Conservation (phyloP, 768 basidiomycete species). For the Trametes cingulata region DNA sequence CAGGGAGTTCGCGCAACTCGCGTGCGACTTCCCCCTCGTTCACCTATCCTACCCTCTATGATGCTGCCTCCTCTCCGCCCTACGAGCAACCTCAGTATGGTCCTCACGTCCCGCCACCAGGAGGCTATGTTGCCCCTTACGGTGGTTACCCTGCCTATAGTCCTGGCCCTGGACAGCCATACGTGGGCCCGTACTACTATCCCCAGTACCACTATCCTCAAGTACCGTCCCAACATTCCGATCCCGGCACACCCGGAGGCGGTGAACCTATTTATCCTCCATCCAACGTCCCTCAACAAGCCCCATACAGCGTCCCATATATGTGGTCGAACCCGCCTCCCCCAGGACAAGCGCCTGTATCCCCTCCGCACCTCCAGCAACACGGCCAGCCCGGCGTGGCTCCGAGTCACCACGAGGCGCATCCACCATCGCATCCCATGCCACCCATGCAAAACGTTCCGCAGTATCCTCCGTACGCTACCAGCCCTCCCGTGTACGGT, state of each 20-base stretch:
- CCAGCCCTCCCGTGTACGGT: conserved; percentile 21
- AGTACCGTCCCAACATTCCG: conserved; percentile 42
- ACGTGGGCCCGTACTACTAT: conserved; percentile 53
- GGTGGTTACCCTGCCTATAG: conserved; percentile 31
- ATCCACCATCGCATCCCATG: conserved; percentile 35
- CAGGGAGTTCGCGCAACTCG: conserved; percentile 68
- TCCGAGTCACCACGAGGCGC: conserved; percentile 26
- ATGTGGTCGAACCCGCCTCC: conserved; percentile 37
- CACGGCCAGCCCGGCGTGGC: conserved; percentile 26
- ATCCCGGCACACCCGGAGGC: conserved; percentile 32
- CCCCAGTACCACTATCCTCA: conserved; percentile 53
- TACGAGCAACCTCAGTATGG: conserved; percentile 34
- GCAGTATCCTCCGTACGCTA: conserved; percentile 37
- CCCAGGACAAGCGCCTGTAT: conserved; percentile 21
- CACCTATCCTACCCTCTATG: conserved; percentile 73
- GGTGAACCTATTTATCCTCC: conserved; percentile 35
- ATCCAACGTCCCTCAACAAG: conserved; percentile 26
- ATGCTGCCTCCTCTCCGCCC: conserved; percentile 40
- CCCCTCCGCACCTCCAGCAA: conserved; percentile 25
- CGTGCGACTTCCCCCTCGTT: conserved; percentile 77
- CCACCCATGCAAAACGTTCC: conserved; percentile 29
- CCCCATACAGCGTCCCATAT: conserved; percentile 35
- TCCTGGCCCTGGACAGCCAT: conserved; percentile 33
- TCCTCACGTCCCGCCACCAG: conserved; percentile 24
- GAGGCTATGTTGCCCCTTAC: conserved; percentile 30